Conservation (phyloP, 2,329 filamentous ascomycete species). For the Sporothrix globosa region DNA sequence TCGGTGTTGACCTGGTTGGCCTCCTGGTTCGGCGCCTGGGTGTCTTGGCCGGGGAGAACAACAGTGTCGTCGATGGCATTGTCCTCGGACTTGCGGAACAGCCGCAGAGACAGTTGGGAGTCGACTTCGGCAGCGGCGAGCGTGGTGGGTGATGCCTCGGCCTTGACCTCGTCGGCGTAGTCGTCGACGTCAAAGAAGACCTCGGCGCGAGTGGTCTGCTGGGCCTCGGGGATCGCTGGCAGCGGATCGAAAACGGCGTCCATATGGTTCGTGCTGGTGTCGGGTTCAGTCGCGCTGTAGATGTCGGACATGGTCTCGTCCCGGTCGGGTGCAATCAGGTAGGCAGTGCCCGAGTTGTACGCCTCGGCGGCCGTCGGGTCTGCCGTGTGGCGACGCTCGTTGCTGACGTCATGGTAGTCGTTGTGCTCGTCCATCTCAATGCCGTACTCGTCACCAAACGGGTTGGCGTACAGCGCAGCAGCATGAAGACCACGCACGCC, state of each 20-base stretch:
- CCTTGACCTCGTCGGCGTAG: background rate
- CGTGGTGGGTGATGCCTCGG: background rate
- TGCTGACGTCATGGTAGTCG: constrained; percentile 7
- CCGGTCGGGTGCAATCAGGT: constrained; percentile 48
- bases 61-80: constrained; percentile 54
- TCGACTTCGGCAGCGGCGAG: constrained; percentile 12
- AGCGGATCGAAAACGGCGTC: constrained; percentile 32
- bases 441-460: constrained; percentile 61
- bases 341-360: constrained; percentile 41
- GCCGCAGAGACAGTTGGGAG: constrained; percentile 36
- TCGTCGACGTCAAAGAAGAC: constrained; percentile 36
- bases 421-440: constrained; percentile 50
- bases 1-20: constrained; percentile 53
- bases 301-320: constrained; percentile 56
- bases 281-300: constrained; percentile 52
- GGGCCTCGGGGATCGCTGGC: constrained; percentile 21
- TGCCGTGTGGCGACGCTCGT: background rate
- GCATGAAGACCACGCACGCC: constrained; percentile 38
- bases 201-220: constrained; percentile 23
- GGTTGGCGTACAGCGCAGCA: constrained; percentile 56
- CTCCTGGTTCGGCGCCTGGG: constrained; percentile 40
- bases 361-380: constrained; percentile 10
- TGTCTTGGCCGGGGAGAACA: constrained; percentile 53
- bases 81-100: constrained; percentile 42
- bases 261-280: constrained; percentile 23